Conservation (phyloP, 2,329 filamentous ascomycete genomes). For the Aspergillus nomiae region DNA sequence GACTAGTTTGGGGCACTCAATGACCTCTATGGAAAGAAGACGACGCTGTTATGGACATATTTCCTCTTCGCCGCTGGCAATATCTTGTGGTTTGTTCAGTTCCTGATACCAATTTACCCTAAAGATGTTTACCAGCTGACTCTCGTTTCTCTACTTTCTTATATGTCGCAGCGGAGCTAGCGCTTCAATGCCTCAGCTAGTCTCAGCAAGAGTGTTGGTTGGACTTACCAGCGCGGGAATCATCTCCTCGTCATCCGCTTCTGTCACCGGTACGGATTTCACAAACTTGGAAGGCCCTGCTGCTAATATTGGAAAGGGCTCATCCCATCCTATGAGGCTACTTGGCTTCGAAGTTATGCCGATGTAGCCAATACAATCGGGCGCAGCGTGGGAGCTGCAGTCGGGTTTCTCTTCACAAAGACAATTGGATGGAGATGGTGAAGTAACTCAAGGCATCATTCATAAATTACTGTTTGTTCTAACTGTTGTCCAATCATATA, state of each 20-base stretch:
- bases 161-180: background rate
- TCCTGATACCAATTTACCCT: background rate
- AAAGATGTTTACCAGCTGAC: background rate
- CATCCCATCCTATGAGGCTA: background rate
- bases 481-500: background rate
- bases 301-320: background rate
- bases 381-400: background rate
- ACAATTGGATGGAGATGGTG: background rate
- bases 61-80: background rate
- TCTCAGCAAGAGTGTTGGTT: background rate
- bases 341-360: background rate
- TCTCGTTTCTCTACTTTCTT: background rate
- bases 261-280: background rate
- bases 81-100: background rate
- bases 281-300: background rate
- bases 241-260: background rate
- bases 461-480: background rate
- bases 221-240: background rate
- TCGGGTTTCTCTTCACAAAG: background rate
- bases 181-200: background rate
- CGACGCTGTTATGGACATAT: background rate
- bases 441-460: background rate
- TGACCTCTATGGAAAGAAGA: background rate
- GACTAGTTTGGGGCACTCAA: background rate
- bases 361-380: background rate